Evolutionary conservation across 192 early-diverging fungal genomes (phyloP), one percentile per base, ranked within the genome.

Genomic region (Geranomyces michiganensis): DNA sequence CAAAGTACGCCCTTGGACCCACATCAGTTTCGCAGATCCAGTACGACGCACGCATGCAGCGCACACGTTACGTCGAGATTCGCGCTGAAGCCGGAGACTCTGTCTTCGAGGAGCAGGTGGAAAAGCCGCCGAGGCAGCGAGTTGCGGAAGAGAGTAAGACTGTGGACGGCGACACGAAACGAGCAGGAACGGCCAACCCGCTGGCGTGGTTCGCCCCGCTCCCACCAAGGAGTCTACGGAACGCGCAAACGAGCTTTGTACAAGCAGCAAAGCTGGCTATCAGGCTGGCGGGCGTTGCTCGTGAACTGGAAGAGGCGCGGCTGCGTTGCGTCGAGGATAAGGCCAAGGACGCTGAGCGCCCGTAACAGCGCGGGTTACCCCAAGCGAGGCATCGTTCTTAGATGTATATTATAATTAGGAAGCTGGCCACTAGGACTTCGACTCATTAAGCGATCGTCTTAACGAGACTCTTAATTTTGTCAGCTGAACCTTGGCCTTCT

Each of bases 11-110:
- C 15, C 58, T 60, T 9, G 58, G 58, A 6, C 58, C 58, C 17
- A 33, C 29, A 17, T 32, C 29, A 5, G 17, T 60, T 4, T 60
- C 58, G 58, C 58, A 33, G 17, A 33, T 60, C 22, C 58, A 60
- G 58, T 60, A 60, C 58, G 58, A 60, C 19, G 6, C 29, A 5
- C 58, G 58, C 58, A 60, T 60, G 58, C 58, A 33, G 29, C 17
- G 21, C 31, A 60, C 58, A 17, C 24, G 58, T 5, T 27, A 19
- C 58, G 31, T 60, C 58, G 29, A 27, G 5, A 17, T 60, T 17
- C 24, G 5, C 27, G 21, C 17, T 19, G 31, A 33, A 17, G 8
- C 21, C 12, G 58, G 29, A 29, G 31, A 60, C 15, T 27, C 17
- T 17, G 58, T 33, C 6, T 33, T 60, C 8, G 58, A 60, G 31